A percentile compares a stretch with the other conserved stretches of the same genome.
Evolutionary conservation across 208 protist genomes (phyloP).

Genomic region (Naegleria lovaniensis): DNA sequence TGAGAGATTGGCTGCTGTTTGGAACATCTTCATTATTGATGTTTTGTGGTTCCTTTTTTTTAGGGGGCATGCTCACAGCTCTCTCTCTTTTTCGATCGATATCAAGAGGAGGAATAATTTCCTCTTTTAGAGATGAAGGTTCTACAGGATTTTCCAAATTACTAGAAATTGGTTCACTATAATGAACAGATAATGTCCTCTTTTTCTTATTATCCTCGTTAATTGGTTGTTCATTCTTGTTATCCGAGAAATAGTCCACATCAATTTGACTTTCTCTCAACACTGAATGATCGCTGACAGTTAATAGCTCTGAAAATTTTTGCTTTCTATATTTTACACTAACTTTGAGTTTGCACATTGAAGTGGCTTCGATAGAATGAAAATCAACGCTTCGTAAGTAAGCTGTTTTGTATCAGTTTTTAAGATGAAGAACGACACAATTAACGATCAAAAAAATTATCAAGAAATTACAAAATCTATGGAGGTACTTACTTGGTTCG

Average conservation of each 20-base stretch:
- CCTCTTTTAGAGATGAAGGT: background rate
- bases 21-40: background rate
- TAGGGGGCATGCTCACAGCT: background rate
- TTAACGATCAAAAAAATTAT: background rate
- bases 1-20: background rate
- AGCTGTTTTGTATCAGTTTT: background rate
- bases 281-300: background rate
- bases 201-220: background rate
- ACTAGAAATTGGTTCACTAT: background rate
- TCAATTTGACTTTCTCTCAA: conserved; percentile 2
- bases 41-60: background rate
- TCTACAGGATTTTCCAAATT: background rate
- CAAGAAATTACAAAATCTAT: background rate
- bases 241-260: background rate
- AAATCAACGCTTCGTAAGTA: background rate
- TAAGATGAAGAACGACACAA: too few species aligned
- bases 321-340: conserved; percentile 16
- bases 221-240: background rate
- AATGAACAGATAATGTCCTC: background rate
- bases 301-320: background rate
- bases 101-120: background rate
- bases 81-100: background rate
- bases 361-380: background rate
- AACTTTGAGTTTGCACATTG: background rate
- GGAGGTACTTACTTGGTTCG: background rate